These are phyloP conservation scores for Phytophthora crassamura DNA, from an alignment of 352 stramenopile species.

Conservation along the genomic window DNA sequence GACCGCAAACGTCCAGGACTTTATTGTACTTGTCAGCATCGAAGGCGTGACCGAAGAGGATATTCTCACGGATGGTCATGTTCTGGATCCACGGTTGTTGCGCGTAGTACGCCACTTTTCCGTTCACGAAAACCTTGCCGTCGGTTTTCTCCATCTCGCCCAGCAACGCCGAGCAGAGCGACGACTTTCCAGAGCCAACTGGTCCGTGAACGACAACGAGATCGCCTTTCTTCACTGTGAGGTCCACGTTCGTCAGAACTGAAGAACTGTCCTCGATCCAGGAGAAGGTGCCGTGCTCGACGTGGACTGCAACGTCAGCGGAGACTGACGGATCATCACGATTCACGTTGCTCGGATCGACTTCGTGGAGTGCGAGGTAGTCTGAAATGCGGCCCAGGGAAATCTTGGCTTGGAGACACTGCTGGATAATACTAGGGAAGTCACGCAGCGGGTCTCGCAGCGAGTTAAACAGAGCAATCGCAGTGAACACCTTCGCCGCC, in stretches of 20 bases:
- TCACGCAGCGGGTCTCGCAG: conserved; percentile 44
- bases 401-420: conserved; percentile 44
- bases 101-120: conserved; percentile 65
- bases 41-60: conserved; percentile 88
- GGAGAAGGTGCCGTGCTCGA: conserved; percentile 42
- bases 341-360: conserved; percentile 27
- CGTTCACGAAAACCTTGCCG: conserved; percentile 47
- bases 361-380: conserved; percentile 40
- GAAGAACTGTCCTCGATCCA: conserved; percentile 26
- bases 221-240: conserved; percentile 50
- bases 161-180: conserved; percentile 53
- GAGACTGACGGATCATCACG: not conserved
- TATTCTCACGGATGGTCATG: conserved; percentile 92
- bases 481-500: conserved; percentile 59
- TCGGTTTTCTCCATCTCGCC: conserved; percentile 86
- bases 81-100: conserved; percentile 95
- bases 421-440: conserved; percentile 38
- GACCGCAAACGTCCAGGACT: conserved; percentile 73
- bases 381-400: conserved; percentile 41
- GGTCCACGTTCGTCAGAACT: conserved; percentile 42
- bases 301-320: conserved; percentile 15
- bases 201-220: conserved; percentile 55
- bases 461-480: conserved; percentile 53
- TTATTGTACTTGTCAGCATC: conserved; percentile 47
- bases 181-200: conserved; percentile 64